These are phyloP conservation scores for Ogataea nonfermentans DNA, from an alignment of 805 yeast genomes.

Conservation along the genomic window DNA sequence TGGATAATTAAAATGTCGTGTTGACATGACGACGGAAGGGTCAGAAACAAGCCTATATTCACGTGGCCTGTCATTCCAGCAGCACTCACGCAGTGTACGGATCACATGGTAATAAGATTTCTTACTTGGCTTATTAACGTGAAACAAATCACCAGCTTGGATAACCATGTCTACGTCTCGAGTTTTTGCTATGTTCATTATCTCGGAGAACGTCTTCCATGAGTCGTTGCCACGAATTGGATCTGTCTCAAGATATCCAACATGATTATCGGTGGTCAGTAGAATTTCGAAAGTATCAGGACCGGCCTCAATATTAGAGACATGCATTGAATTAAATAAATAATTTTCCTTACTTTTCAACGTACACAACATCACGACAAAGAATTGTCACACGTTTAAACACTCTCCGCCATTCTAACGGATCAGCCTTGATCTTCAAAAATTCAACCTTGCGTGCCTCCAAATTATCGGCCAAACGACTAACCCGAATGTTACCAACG, in stretches of 20 bases:
- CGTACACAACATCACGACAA: constrained; percentile 56
- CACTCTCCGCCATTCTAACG: constrained; percentile 69
- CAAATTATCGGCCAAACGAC: constrained; percentile 37
- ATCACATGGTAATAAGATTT: constrained; percentile 83
- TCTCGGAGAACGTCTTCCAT: constrained; percentile 84
- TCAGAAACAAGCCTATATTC: constrained; percentile 82
- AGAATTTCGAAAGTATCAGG: constrained; percentile 73
- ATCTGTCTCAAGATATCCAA: constrained; percentile 87
- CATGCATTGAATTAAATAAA: constrained; percentile 33
- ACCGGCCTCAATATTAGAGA: constrained; percentile 44
- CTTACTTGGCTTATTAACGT: constrained; percentile 83
- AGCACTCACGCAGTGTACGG: constrained; percentile 61
- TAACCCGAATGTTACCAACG: constrained; percentile 46
- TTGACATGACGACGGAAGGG: constrained; percentile 60
- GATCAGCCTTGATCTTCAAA: constrained; percentile 59
- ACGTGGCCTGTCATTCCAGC: constrained; percentile 86
- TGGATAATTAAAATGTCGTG: constrained; percentile 60
- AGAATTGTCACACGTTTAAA: constrained; percentile 55
- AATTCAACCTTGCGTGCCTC: constrained; percentile 51
- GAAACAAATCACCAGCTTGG: constrained; percentile 93
- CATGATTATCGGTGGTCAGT: constrained; percentile 93
- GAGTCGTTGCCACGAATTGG: constrained; percentile 89
- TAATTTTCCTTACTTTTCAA: constrained; percentile 27
- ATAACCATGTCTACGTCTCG: constrained; percentile 83
- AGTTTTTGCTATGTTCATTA: constrained; percentile 65